Conservation (phyloP, 2,329 filamentous ascomycete genomes). For the Lachnum nothofagi region DNA sequence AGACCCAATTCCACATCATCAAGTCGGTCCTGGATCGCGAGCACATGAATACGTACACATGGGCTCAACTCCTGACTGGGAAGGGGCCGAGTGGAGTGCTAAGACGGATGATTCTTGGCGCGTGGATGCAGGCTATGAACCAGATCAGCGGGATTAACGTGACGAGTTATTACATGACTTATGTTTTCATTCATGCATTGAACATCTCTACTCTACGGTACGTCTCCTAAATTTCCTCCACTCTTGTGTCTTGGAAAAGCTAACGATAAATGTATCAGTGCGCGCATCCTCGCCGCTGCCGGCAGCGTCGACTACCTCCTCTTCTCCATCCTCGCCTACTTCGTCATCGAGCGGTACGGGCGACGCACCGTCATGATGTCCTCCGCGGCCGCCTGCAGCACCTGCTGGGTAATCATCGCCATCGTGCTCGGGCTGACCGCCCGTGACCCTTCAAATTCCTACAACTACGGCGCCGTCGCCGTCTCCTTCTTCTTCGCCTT, state of each 20-base stretch:
- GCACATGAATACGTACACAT: conserved; percentile 34
- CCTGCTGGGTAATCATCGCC: conserved; percentile 41
- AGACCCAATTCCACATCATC: conserved; percentile 37
- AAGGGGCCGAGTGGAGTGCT: conserved; percentile 40
- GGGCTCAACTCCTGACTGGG: conserved; percentile 40
- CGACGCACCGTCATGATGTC: conserved; percentile 41
- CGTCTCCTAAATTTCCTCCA: not conserved
- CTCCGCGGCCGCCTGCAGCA: conserved; percentile 38
- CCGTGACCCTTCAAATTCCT: conserved; percentile 25
- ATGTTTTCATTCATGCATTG: conserved; percentile 41
- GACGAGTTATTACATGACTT: conserved; percentile 35
- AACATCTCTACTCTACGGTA: conserved; percentile 29
- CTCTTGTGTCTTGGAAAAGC: not conserved
- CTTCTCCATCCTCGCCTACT: conserved; percentile 34
- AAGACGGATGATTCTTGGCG: conserved; percentile 42
- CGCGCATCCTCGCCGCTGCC: conserved; percentile 41
- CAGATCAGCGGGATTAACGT: conserved; percentile 41
- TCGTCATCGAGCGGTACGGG: conserved; percentile 36
- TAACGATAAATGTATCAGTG: conserved; percentile 21
- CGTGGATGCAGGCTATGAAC: conserved; percentile 46
- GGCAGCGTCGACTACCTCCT: conserved; percentile 45
- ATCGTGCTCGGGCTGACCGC: conserved; percentile 29
- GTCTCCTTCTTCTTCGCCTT: conserved; percentile 44
- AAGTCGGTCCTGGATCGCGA: conserved; percentile 40
- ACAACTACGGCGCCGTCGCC: conserved; percentile 45